Base-by-base conservation (phyloP, 2,329 filamentous ascomycete genomes). In the Colletotrichum brevisporum region DNA sequence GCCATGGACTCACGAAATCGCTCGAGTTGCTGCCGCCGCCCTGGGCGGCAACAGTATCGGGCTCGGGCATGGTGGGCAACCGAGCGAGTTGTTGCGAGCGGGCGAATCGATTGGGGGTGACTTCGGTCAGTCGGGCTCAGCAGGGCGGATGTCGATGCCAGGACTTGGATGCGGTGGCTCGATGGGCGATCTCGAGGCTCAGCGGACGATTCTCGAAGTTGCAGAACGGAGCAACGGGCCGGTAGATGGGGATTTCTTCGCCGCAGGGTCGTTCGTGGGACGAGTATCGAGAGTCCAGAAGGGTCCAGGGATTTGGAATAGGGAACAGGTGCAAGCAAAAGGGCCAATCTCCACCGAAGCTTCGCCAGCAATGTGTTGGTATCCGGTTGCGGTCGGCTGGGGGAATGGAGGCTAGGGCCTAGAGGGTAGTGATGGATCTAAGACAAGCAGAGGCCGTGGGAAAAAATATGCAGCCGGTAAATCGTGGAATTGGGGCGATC, bases 1-100 rank as follows among this genome's bases (percentile, higher is more conserved):
- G 47, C 27, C 53, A 60, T 62, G 70, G 67, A 92, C 93, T 86
- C 85, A 97, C 94, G 88, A 97, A 97, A 85, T 97, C 94, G 87
- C 94, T 97, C 71, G 94, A 97, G 84, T 94, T 97, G 82, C 93
- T 96, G 77, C 84, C 83, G 71, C 84, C 83, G 71, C 83, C 83
- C 73, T 76, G 81, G 75, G 78, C 79, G 67, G 76, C 74, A 69
- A 78, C 73, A 74, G 81, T 74, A 36, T 83, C 81, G 75, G 72
- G 75, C 73, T 82, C 81, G 52, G 78, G 76, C 68, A 76, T 81
- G 71, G 70, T 76, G 68, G 64, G 71, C 74, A 52, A 52, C 63
- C 72, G 61, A 61, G 52, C 21, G 39, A 13, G 51, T 45, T 10
- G 31, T 10, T 13, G 18, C 31, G 36, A 48, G 39, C 10, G 21